Base-by-base conservation (phyloP, 495 filamentous ascomycete species). In the Talaromyces proteolyticus region DNA sequence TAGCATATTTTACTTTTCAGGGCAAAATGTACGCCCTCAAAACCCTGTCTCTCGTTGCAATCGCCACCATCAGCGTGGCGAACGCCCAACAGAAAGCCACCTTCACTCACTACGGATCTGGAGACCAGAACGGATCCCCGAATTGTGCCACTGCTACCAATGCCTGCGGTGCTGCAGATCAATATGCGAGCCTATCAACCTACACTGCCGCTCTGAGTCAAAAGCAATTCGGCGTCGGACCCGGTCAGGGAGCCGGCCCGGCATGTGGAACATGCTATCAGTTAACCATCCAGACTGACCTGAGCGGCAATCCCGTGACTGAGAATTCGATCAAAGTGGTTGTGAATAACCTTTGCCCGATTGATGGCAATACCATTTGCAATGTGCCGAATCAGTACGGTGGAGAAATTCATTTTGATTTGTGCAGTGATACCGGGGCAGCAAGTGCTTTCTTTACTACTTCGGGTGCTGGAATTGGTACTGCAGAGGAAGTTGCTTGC, bases 311-410 rank as follows among this genome's bases (percentile, higher is more conserved):
- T 26, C 37, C 17, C 46, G 56, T 56, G 37, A 49, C 54, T 16
- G 54, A 52, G 24, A 60, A 58, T 42, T 56, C 43, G 48, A 59
- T 65, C 41, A 29, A 36, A 11, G 46, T 37, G 1, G 26, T 49
- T 48, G 59, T 67, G 19, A 70, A 62, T 42, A 69, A 69, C 44
- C 55, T 68, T 7, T 69, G 66, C 52, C 65, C 66, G 4, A 57
- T 53, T 20, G 14, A 37, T 3, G 61, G 64, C 16, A 70, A 70
- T 51, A 49, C 57, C 4, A 52, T 64, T 4, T 70, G 67, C 45
- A 40, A 57, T 11, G 63, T 65, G 53, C 56, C 54, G 11, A 70
- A 69, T 38, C 58, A 57, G 42, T 58, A 66, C 40, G 67, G 66
- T 44, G 64, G 60, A 14, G 55, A 66, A 19, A 50, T 69, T 5